These are phyloP conservation scores for Sporothrix pseudoabietina DNA, from an alignment of 2,329 filamentous ascomycete genomes.

Conservation along the genomic window DNA sequence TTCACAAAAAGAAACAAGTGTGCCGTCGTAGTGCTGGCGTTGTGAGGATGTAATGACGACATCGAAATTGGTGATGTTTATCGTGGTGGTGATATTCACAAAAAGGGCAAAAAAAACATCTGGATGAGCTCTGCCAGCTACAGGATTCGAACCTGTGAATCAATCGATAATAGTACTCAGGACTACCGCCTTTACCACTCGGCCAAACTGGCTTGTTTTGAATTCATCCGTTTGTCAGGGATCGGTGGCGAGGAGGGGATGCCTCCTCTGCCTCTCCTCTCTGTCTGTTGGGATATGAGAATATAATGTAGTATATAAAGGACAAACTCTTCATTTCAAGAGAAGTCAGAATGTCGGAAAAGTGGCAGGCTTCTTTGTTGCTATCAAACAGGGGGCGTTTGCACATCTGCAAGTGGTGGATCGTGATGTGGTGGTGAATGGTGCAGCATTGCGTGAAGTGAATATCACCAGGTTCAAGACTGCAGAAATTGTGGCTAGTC, in stretches of 20 bases:
- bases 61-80: too few relatives aligned
- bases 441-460: background rate
- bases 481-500: background rate
- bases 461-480: background rate
- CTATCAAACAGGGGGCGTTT: background rate
- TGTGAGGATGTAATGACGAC: background rate
- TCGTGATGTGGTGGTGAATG: background rate
- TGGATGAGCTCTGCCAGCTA: constrained; percentile 33
- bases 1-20: background rate
- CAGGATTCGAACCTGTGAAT: constrained; percentile 37
- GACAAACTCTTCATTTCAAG: background rate
- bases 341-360: background rate
- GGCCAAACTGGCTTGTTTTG: constrained; percentile 35
- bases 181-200: constrained; percentile 36
- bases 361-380: background rate
- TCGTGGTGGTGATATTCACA: background rate
- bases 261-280: constrained; percentile 8
- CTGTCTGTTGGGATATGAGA: constrained; percentile 17
- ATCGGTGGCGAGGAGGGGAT: background rate
- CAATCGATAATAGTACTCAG: constrained; percentile 36
- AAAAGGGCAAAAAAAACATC: background rate
- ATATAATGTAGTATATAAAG: constrained; percentile 24
- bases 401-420: background rate
- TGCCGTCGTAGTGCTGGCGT: background rate
- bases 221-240: constrained; percentile 12